Base-by-base conservation (phyloP, 2,329 filamentous ascomycete genomes). In the Fusarium torreyae region DNA sequence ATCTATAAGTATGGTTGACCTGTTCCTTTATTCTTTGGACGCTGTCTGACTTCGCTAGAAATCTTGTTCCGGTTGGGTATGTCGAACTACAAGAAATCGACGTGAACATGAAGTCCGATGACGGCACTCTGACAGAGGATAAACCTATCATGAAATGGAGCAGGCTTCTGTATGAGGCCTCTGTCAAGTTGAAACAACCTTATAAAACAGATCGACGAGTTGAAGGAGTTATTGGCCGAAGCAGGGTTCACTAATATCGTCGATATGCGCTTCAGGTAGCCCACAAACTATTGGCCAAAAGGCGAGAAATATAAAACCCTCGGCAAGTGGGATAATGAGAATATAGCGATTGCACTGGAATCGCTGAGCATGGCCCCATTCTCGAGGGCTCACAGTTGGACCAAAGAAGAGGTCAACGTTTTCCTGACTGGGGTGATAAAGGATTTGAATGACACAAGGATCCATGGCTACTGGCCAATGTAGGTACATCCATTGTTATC, bases 201-300 rank as follows among this genome's bases (percentile, higher is more conserved):
- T 67, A 77, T 13, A 52, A 54, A 54, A 20, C 68, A 59, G 6
- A 75, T 69, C 0, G 58, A 66, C 13, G 48, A 65, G 7, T 40
- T 66, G 4, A 73, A 69, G 26, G 24, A 66, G 8, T 77, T 80
- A 44, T 77, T 88, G 60, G 72, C 74, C 10, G 81, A 83, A 15
- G 83, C 81, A 1, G 87, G 87, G 2, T 88, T 88, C 66, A 75
- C 78, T 50, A 78, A 87, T 61, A 80, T 89, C 0, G 70, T 75
- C 1, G 82, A 86, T 68, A 75, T 78, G 5, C 73, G 81, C 11
- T 83, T 79, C 70, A 83, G 82, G 71, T 81, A 84, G 74, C 85
- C 85, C 1, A 77, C 80, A 44, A 84, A 83, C 63, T 75, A 79
- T 7, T 88, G 85, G 85, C 81, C 84, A 0, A 83, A 81, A 54